Conservation (phyloP, 371 early-diverging fungal species). For the Mucor mucedo region DNA sequence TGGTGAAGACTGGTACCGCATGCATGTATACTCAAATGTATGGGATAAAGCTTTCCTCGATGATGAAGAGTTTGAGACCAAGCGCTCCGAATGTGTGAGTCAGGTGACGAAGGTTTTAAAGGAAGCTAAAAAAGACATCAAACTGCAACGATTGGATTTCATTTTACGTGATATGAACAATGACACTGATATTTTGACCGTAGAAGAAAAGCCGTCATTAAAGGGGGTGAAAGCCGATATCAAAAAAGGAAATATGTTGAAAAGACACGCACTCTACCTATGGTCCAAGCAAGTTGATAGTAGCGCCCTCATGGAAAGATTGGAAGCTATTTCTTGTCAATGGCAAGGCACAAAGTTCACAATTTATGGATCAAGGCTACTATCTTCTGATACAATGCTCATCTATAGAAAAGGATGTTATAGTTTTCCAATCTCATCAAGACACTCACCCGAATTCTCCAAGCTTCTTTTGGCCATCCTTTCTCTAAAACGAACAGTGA, state of each 20-base stretch:
- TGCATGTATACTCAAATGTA: conserved; percentile 19
- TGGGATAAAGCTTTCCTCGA: conserved; percentile 14
- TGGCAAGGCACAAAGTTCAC: too few relatives aligned
- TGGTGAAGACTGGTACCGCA: conserved; percentile 11
- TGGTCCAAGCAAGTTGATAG: conserved; percentile 18
- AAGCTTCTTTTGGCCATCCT: too few relatives aligned
- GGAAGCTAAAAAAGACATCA: conserved; percentile 5
- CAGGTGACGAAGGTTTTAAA: conserved; percentile 21
- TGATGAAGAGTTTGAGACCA: conserved; percentile 17
- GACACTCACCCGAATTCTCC: too few relatives aligned
- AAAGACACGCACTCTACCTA: conserved; percentile 13
- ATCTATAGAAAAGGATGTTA: too few relatives aligned
- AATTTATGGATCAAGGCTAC: too few relatives aligned
- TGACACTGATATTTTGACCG: conserved; percentile 14
- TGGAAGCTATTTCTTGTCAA: conserved; percentile 16
- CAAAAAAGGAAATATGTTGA: conserved; percentile 13
- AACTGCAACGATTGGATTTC: conserved; percentile 16
- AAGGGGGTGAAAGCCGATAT: conserved; percentile 22
- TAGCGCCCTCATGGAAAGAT: conserved; percentile 4
- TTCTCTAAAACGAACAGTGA: too few relatives aligned
- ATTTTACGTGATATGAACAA: conserved; percentile 16
- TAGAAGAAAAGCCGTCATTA: conserved; percentile 19
- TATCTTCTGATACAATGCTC: too few relatives aligned
- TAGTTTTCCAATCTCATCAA: too few relatives aligned
- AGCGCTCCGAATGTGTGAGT: conserved; percentile 13